These are phyloP conservation scores for Calonectria multiphialidica DNA, from an alignment of 2,329 filamentous ascomycete genomes.

Conservation along the genomic window DNA sequence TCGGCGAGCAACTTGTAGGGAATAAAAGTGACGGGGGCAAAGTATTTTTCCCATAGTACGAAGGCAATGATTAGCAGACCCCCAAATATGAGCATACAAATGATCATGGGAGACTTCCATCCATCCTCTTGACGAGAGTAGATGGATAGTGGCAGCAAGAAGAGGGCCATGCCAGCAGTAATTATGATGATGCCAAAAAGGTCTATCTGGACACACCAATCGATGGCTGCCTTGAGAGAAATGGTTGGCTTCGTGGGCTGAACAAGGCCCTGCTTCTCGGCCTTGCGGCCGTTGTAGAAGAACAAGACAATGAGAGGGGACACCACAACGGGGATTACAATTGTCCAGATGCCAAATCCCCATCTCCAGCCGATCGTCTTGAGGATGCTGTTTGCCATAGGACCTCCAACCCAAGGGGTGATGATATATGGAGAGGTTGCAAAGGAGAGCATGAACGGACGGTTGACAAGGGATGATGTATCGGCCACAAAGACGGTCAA, in stretches of 20 bases:
- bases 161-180: conserved; percentile 66
- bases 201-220: conserved; percentile 72
- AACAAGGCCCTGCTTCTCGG: conserved; percentile 65
- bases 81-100: conserved; percentile 69
- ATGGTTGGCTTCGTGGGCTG: conserved; percentile 24
- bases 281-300: conserved; percentile 56
- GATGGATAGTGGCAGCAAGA: conserved; percentile 77
- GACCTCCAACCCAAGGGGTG: conserved; percentile 74
- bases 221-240: conserved; percentile 35
- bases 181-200: conserved; percentile 67
- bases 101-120: conserved; percentile 64
- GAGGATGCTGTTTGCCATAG: conserved; percentile 65
- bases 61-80: conserved; percentile 67
- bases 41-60: conserved; percentile 67
- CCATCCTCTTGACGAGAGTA: conserved; percentile 55
- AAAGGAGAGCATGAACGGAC: conserved; percentile 73
- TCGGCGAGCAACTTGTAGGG: conserved; percentile 51
- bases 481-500: conserved; percentile 74
- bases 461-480: conserved; percentile 73
- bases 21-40: conserved; percentile 69
- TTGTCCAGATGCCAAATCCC: conserved; percentile 69
- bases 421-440: conserved; percentile 75
- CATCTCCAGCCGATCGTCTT: conserved; percentile 71
- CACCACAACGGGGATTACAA: conserved; percentile 19
- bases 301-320: conserved; percentile 13